Percentiles rank a stretch among this genome's conserved stretches.
Conservation (phyloP, 2,329 filamentous ascomycete genomes). For the Corniculantispora saksenae region DNA sequence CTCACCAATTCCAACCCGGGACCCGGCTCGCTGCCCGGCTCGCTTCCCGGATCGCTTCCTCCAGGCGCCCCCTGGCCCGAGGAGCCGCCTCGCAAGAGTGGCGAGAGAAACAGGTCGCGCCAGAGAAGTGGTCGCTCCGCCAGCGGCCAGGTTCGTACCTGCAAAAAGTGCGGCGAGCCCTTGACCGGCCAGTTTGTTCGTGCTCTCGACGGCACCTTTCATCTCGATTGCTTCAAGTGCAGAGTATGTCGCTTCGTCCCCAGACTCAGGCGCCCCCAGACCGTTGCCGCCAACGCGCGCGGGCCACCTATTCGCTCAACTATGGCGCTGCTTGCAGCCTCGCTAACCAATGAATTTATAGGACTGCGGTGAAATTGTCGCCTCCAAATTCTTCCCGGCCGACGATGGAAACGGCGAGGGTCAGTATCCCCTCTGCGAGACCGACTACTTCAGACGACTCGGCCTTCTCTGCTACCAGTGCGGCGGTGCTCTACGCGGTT, state of each 20-base stretch:
- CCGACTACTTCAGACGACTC: constrained; percentile 91
- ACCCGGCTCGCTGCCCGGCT: constrained; percentile 31
- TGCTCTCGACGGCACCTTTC: constrained; percentile 89
- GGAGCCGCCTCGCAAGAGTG: constrained; percentile 51
- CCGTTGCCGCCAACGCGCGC: background rate
- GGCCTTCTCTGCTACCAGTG: constrained; percentile 91
- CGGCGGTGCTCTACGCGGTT: constrained; percentile 87
- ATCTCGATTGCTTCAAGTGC: constrained; percentile 97
- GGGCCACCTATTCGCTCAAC: background rate
- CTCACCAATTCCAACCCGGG: constrained; percentile 37
- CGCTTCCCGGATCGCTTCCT: constrained; percentile 27
- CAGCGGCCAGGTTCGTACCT: constrained; percentile 64
- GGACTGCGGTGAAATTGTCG: constrained; percentile 97
- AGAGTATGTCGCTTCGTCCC: constrained; percentile 61
- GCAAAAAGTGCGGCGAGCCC: constrained; percentile 85
- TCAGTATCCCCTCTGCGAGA: constrained; percentile 96
- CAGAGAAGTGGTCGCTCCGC: constrained; percentile 54
- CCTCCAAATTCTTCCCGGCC: constrained; percentile 97
- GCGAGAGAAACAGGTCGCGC: constrained; percentile 59
- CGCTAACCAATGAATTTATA: constrained; percentile 16
- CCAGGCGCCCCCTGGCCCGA: constrained; percentile 35
- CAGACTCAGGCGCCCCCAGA: background rate
- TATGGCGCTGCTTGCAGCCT: background rate
- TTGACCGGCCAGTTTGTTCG: constrained; percentile 95
- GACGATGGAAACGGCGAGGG: constrained; percentile 82